Evolutionary conservation across 345 rosid genomes (phyloP).

Genomic region (Durio zibethinus): DNA sequence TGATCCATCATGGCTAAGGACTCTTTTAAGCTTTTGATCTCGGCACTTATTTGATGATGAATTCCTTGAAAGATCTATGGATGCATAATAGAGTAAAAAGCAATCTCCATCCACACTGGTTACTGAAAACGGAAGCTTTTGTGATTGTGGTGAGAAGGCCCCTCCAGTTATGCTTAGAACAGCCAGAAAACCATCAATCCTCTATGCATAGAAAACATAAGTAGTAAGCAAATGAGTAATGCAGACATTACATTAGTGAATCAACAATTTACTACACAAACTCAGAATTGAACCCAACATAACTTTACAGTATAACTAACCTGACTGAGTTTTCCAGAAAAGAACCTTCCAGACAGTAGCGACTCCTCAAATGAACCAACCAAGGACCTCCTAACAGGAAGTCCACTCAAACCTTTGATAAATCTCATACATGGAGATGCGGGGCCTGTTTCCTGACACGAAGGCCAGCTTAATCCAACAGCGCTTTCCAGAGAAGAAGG

Average conservation of each 20-base stretch:
- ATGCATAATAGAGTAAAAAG: slow-evolving; percentile 69
- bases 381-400: slow-evolving; percentile 74
- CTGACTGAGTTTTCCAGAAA: slow-evolving; percentile 62
- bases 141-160: slow-evolving; percentile 75
- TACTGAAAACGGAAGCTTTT: slow-evolving; percentile 91
- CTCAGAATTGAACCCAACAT: background rate
- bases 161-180: slow-evolving; percentile 92
- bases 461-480: slow-evolving; percentile 31
- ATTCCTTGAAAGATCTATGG: slow-evolving; percentile 71
- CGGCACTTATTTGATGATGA: slow-evolving; percentile 48
- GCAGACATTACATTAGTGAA: background rate
- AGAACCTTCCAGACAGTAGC: slow-evolving; percentile 72
- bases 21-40: slow-evolving; percentile 53
- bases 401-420: slow-evolving; percentile 68
- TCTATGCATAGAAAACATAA: slow-evolving; percentile 41
- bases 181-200: slow-evolving; percentile 90
- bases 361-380: slow-evolving; percentile 99
- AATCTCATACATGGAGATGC: slow-evolving; percentile 45
- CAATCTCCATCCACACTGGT: slow-evolving; percentile 87
- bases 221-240: slow-evolving; percentile 12
- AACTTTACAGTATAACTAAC: slow-evolving; percentile 38
- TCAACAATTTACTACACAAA: background rate
- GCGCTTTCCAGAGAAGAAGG: slow-evolving; percentile 56
- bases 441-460: slow-evolving; percentile 43
- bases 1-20: slow-evolving; percentile 49